Evolutionary conservation across 164 flowering plant species (phyloP), one percentile per base, ranked within the genome.

Genomic region (Brasenia schreberi): DNA sequence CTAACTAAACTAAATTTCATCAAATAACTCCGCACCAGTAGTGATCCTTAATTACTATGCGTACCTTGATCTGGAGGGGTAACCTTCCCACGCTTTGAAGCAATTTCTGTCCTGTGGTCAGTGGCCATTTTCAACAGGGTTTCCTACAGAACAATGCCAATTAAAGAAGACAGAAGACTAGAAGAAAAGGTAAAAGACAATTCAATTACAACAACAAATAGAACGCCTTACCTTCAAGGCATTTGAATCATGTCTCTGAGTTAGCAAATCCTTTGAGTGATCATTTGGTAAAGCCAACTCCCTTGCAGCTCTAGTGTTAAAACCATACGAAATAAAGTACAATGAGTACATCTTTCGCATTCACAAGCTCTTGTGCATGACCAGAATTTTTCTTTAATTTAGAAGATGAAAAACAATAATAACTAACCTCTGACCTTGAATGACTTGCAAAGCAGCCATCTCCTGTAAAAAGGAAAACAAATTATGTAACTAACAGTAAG

Each of bases 31-130:
- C 39, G 3, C 39, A 33, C 39, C 39, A 33, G 39, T 33, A 33
- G 39, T 33, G 39, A 33, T 3, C 39, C 39, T 33, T 33, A 33
- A 49, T 49, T 14, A 49, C 9, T 14, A 59, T 11, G 64, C 19
- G 65, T 67, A 90, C 96, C 96, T 83, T 84, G 80, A 49, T 78
- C 87, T 56, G 75, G 66, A 71, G 61, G 23, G 9, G 71, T 65
- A 60, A 83, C 69, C 68, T 79, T 90, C 59, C 91, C 92, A 59
- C 85, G 92, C 69, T 94, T 94, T 61, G 74, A 71, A 42, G 91
- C 85, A 86, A 89, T 81, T 76, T 89, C 87, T 39, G 90, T 76
- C 42, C 99, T 91, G 77, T 94, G 99, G 0, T 86, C 84, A 0
- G 90, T 69, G 17, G 99, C 78, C 85, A 94, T 84, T 75, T 86